Conservation (phyloP, 768 basidiomycete species). For the Suillus tomentosus region DNA sequence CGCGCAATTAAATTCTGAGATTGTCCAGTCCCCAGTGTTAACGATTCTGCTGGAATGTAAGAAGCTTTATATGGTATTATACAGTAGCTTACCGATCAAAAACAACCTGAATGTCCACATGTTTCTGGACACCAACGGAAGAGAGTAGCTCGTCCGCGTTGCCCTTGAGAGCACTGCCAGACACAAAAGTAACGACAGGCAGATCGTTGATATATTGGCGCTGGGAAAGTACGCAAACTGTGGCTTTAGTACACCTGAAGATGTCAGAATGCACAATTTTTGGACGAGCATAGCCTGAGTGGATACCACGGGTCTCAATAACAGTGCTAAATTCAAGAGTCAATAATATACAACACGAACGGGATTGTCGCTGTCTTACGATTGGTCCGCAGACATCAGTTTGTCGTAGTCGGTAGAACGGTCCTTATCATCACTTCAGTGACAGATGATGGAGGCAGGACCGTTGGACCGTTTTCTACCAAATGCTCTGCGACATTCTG, state of each 20-base stretch:
- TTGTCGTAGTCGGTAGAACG: too few species aligned
- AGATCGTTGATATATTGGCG: constrained; percentile 85
- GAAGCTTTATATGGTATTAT: neutral
- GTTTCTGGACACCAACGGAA: constrained; percentile 82
- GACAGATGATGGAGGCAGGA: too few species aligned
- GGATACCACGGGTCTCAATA: too few species aligned
- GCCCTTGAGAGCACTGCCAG: constrained; percentile 63
- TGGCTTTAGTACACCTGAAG: constrained; percentile 67
- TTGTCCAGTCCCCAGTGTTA: constrained; percentile 88
- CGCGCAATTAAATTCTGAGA: constrained; percentile 84
- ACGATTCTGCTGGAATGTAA: constrained; percentile 63
- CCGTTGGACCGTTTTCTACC: too few species aligned
- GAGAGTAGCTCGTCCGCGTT: constrained; percentile 69
- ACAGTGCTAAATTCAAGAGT: too few species aligned
- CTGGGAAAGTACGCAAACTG: constrained; percentile 80
- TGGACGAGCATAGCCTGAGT: constrained; percentile 43
- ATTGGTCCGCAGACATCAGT: too few species aligned
- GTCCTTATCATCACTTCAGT: too few species aligned
- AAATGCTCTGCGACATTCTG: too few species aligned
- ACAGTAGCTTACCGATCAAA: constrained; percentile 67
- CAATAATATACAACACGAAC: too few species aligned
- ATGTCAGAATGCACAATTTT: constrained; percentile 52
- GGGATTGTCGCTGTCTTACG: too few species aligned
- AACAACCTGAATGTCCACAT: constrained; percentile 91
- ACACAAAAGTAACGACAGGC: constrained; percentile 74